Conservation (phyloP, 495 filamentous ascomycete genomes). For the Pyrenula massariospora region DNA sequence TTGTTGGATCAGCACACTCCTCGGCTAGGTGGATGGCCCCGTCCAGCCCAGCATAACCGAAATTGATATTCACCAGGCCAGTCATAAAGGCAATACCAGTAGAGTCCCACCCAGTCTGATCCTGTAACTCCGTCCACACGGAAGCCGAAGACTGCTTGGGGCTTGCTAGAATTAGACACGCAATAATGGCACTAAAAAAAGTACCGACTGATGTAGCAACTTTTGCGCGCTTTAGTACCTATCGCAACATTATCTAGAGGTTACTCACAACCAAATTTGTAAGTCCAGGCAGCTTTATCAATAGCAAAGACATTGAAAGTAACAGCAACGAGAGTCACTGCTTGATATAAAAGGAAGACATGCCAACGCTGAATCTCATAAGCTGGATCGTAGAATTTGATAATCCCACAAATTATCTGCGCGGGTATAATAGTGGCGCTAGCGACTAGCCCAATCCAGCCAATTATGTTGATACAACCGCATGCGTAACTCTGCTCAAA, state of each 20-base stretch:
- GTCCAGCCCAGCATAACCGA: constrained; percentile 23
- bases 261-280: constrained; percentile 20
- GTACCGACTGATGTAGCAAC: constrained; percentile 15
- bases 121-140: constrained; percentile 16
- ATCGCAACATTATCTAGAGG: not conserved
- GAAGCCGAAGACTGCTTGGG: constrained; percentile 9
- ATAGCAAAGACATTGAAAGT: constrained; percentile 18
- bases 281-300: constrained; percentile 19
- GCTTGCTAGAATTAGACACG: constrained; percentile 15
- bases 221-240: constrained; percentile 3
- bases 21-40: constrained; percentile 25
- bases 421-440: constrained; percentile 12
- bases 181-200: constrained; percentile 16
- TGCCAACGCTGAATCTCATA: constrained; percentile 19
- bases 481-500: constrained; percentile 13
- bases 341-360: constrained; percentile 30
- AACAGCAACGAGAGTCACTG: constrained; percentile 15
- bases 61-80: constrained; percentile 21
- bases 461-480: constrained; percentile 17
- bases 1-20: constrained; percentile 19
- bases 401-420: constrained; percentile 15
- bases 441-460: constrained; percentile 16
- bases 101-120: constrained; percentile 20
- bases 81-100: constrained; percentile 22
- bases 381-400: constrained; percentile 14